A percentile compares a stretch with the other conserved stretches of the same genome.
Evolutionary conservation across 2,329 filamentous ascomycete genomes (phyloP).

Genomic region (Tolypocladium paradoxum): DNA sequence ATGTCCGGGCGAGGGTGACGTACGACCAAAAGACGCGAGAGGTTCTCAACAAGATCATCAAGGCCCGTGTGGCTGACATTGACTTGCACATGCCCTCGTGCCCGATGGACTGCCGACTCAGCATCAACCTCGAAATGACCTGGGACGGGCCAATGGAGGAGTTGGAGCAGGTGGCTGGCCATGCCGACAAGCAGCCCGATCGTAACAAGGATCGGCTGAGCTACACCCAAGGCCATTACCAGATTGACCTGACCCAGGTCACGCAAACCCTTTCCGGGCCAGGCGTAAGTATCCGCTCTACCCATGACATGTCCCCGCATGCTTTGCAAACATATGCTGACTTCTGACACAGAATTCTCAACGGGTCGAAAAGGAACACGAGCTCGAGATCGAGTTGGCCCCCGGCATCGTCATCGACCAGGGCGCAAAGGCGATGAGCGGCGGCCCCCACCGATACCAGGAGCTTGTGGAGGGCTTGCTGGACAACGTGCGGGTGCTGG

Average conservation of each 20-base stretch:
- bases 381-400: constrained; percentile 71
- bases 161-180: constrained; percentile 30
- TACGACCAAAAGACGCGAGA: constrained; percentile 61
- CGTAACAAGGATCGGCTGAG: constrained; percentile 84
- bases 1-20: constrained; percentile 49
- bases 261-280: constrained; percentile 33
- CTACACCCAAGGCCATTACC: constrained; percentile 79
- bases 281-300: constrained; percentile 19
- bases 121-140: constrained; percentile 87
- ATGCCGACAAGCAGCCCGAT: constrained; percentile 37
- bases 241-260: constrained; percentile 90
- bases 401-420: constrained; percentile 54
- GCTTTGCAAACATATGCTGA: background rate
- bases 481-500: constrained; percentile 58
- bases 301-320: background rate
- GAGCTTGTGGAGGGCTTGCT: constrained; percentile 63
- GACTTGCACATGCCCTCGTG: constrained; percentile 70
- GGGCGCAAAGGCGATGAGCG: constrained; percentile 42
- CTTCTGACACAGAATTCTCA: constrained; percentile 21
- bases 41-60: constrained; percentile 76
- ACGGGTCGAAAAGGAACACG: constrained; percentile 55
- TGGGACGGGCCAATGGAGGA: constrained; percentile 60
- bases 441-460: constrained; percentile 48
- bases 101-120: constrained; percentile 83
- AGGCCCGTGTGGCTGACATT: constrained; percentile 79